A percentile compares a stretch with the other conserved stretches of the same genome.
Evolutionary conservation across 1,139 yeast species (phyloP).

Genomic region (Pichia sp.): DNA sequence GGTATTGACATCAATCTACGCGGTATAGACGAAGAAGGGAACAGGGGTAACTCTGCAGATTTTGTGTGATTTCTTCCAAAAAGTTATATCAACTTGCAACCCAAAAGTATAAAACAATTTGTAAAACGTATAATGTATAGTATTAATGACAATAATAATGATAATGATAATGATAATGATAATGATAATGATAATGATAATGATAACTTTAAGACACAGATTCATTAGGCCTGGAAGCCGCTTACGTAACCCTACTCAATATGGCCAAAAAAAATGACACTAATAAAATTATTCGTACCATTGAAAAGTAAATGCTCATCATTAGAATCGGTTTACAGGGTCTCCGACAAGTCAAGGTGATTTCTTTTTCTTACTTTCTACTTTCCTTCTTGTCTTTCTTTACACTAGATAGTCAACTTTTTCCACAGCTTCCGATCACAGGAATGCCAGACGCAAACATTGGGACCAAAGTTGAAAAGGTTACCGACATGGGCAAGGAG

Average conservation of each 20-base stretch:
- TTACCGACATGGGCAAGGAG: conserved; percentile 8
- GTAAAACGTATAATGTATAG: no score
- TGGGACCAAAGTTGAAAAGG: conserved; percentile 13
- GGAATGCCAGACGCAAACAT: conserved; percentile 1
- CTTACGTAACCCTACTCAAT: no score
- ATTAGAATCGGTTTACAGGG: neutral
- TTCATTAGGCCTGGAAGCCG: no score
- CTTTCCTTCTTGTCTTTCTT: neutral
- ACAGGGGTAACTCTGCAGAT: neutral
- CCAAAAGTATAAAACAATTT: no score
- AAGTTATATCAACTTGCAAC: no score
- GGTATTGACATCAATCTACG: conserved; percentile 11
- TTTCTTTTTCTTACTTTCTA: neutral
- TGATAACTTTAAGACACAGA: neutral
- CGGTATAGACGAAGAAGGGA: neutral
- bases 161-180: no score
- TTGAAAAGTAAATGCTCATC: neutral
- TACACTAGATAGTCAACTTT: neutral
- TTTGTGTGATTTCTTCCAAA: neutral
- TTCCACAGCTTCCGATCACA: neutral
- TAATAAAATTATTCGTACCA: neutral
- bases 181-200: neutral
- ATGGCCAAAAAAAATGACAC: no score
- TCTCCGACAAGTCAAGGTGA: neutral
- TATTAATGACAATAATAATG: no score